Evolutionary conservation across 225 moss, liverwort and hornwort genomes (phyloP).

Genomic region (Neckera pumila): DNA sequence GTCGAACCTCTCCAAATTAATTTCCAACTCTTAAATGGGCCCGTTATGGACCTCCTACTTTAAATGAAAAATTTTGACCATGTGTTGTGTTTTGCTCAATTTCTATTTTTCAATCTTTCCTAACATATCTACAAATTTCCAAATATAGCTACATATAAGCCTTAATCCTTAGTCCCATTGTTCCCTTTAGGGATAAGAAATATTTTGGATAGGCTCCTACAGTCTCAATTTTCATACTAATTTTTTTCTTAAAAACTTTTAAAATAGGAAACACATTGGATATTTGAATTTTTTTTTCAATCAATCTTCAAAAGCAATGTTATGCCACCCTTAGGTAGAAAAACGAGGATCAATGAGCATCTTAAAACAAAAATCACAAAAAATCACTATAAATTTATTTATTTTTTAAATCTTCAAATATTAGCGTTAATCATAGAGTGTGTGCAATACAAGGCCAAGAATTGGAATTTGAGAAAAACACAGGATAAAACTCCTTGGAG

Average conservation of each 20-base stretch:
- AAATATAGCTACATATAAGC: accelerated
- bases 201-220: accelerated
- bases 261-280: not conserved
- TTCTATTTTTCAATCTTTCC: not conserved
- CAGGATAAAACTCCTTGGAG: no score
- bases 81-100: accelerated
- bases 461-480: no score
- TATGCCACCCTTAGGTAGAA: accelerated
- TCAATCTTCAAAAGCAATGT: accelerated
- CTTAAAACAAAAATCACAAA: no score
- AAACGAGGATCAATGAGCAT: accelerated
- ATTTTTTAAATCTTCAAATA: not conserved
- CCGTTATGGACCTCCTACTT: not conserved
- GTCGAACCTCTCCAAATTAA: not conserved
- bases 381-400: no score
- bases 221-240: not conserved
- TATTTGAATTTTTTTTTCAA: accelerated
- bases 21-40: not conserved
- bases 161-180: accelerated
- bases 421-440: no score
- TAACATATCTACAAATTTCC: not conserved
- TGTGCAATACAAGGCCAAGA: no score
- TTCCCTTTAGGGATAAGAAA: accelerated
- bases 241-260: not conserved
- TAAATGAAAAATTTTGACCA: not conserved